A percentile compares a stretch with the other conserved stretches of the same genome.
Evolutionary conservation across 140 eudicot genomes (phyloP).

Genomic region (Senecio squalidus): DNA sequence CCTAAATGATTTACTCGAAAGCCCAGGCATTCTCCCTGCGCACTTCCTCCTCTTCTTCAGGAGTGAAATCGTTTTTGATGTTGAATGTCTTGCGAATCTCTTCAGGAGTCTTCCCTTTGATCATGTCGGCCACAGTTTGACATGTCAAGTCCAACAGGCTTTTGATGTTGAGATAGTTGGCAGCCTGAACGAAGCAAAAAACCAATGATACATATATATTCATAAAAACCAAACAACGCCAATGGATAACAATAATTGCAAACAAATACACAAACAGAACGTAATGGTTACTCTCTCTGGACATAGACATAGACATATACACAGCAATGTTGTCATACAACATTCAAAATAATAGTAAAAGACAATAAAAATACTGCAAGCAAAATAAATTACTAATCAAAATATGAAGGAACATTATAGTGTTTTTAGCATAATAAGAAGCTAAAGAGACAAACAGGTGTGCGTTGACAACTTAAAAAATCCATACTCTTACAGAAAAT

Average conservation of each 20-base stretch:
- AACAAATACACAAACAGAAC: too few relatives aligned
- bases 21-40: slow-evolving; percentile 55
- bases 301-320: too few relatives aligned
- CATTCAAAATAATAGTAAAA: too few relatives aligned
- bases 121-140: slow-evolving; percentile 52
- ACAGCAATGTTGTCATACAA: too few relatives aligned
- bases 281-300: too few relatives aligned
- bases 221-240: neutral
- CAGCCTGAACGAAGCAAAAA: slow-evolving; percentile 29
- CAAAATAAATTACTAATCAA: too few relatives aligned
- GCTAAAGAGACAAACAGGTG: too few relatives aligned
- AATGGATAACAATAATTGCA: neutral
- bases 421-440: too few relatives aligned
- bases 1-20: slow-evolving; percentile 19
- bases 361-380: too few relatives aligned
- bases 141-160: slow-evolving; percentile 41
- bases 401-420: too few relatives aligned
- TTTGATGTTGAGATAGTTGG: slow-evolving; percentile 43
- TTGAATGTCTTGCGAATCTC: slow-evolving; percentile 42
- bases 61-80: slow-evolving; percentile 43
- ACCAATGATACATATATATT: neutral
- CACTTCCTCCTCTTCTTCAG: slow-evolving; percentile 50
- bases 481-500: too few relatives aligned
- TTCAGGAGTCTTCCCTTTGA: slow-evolving; percentile 47
- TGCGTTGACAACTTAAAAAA: too few relatives aligned